phyloP scores from a whole-genome alignment of 805 yeast genomes.

The Isabelozyma pseudorhagii region DNA sequence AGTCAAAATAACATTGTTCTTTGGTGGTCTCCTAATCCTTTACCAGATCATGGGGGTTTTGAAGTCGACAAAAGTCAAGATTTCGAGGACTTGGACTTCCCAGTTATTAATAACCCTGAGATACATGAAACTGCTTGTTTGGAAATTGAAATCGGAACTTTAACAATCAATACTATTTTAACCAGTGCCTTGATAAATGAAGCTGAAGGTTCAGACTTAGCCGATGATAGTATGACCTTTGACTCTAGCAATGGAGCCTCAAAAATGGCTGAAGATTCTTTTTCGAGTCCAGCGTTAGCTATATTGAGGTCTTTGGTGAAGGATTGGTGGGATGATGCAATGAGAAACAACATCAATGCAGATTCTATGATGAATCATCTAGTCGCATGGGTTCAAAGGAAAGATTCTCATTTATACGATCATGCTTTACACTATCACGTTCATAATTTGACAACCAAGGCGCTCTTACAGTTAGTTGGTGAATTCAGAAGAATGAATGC shows the following conservation, averaged over 20 bases:
- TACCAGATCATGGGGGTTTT: constrained; percentile 81
- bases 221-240: constrained; percentile 41
- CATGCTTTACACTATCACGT: constrained; percentile 80
- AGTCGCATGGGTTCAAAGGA: constrained; percentile 81
- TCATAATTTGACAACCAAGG: constrained; percentile 79
- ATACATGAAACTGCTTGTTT: constrained; percentile 73
- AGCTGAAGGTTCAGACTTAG: constrained; percentile 80
- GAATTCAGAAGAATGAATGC: constrained; percentile 83
- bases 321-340: constrained; percentile 92
- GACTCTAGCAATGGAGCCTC: constrained; percentile 40
- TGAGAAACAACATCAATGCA: constrained; percentile 63
- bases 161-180: constrained; percentile 81
- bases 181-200: constrained; percentile 82
- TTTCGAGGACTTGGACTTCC: constrained; percentile 62
- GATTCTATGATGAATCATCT: constrained; percentile 80
- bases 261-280: constrained; percentile 76
- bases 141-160: constrained; percentile 74
- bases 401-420: constrained; percentile 72
- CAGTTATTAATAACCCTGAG: constrained; percentile 73
- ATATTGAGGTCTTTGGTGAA: constrained; percentile 74
- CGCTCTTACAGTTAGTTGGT: constrained; percentile 73
- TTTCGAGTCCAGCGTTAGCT: constrained; percentile 68
- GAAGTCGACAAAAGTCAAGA: constrained; percentile 60
- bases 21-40: constrained; percentile 89
- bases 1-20: constrained; percentile 63